phyloP scores from a whole-genome alignment of 2,329 filamentous ascomycete species.

The Curvularia eragrostidis region DNA sequence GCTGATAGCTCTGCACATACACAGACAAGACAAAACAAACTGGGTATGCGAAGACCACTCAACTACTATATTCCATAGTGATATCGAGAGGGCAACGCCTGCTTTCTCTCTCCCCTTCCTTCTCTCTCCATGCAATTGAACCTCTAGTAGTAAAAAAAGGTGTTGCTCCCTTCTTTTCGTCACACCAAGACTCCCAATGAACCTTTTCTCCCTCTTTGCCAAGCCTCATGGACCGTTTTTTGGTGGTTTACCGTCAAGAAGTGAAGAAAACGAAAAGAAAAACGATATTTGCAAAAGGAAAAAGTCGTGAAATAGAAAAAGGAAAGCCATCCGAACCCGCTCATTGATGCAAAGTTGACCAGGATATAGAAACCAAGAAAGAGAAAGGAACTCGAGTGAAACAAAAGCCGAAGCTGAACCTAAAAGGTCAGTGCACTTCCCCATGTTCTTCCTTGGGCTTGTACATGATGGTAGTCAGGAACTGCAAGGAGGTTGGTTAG shows the following conservation, averaged over 20 bases:
- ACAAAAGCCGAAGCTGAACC: background rate
- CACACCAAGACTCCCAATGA: background rate
- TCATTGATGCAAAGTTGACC: background rate
- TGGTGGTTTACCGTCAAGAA: background rate
- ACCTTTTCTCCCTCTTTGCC: background rate
- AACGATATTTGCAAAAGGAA: background rate
- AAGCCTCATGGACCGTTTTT: background rate
- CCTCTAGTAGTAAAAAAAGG: too few species aligned
- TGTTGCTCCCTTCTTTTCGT: too few species aligned
- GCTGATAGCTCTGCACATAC: too few species aligned
- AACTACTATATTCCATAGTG: too few species aligned
- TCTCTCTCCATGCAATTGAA: too few species aligned
- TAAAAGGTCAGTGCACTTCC: slow-evolving; percentile 5
- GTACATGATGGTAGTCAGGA: slow-evolving; percentile 97
- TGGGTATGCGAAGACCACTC: too few species aligned
- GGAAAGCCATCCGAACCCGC: background rate
- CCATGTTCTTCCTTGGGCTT: slow-evolving; percentile 73
- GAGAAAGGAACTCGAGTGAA: background rate
- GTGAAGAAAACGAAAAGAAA: background rate
- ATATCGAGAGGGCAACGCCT: too few species aligned
- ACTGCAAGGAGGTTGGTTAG: slow-evolving; percentile 60
- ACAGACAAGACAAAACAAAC: too few species aligned
- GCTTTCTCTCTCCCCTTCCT: too few species aligned
- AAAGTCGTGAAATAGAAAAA: background rate
- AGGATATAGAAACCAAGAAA: background rate